Evolutionary conservation across 1,284 basidiomycete species (phyloP), one percentile per base, ranked within the genome.

Genomic region (Trichosporon faecale): DNA sequence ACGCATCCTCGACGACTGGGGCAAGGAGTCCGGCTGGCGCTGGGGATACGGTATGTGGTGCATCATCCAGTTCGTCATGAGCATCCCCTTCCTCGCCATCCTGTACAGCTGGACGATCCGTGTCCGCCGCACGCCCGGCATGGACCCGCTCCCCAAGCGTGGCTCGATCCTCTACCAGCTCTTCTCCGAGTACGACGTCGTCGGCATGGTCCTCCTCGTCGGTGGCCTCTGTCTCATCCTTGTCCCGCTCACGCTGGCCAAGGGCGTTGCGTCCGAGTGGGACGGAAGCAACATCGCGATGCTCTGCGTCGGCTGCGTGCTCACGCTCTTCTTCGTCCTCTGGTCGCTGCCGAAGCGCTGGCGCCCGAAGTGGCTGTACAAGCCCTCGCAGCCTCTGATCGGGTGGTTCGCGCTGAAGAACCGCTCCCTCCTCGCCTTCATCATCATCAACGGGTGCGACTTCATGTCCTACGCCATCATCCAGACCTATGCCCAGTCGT

Each of bases 401-500:
- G 69, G 69, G 4, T 73, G 72, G 72, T 73, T 66, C 52, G 68
- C 67, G n/a, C 69, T 73, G 8, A 70, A 70, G 63, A 70, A 73
- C 61, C 65, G 69, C 35, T 68, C 67, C 18, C 52, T 73, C 16
- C 29, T 73, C 52, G 69, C 67, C 35, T 70, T 73, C 69, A 69
- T 73, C 60, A 63, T 73, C 33, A 68, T 73, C 69, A 73, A 73
- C 69, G 63, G 66, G 35, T 70, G 64, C 60, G 72, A 73, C 64
- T 73, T 73, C 63, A 68, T 73, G 69, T 70, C 69, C 7, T 73
- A 73, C 46, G 72, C 69, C 21, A 63, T 66, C n/a, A 68, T 73
- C 49, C 66, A 69, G 23, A 70, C 64, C 16, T 73, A 73, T 25
- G 70, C 68, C 52, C 69, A 66, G 21, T 66, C 65, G 18, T 70